Conservation (phyloP, 2,329 filamentous ascomycete genomes). For the Pyricularia pennisetigena region DNA sequence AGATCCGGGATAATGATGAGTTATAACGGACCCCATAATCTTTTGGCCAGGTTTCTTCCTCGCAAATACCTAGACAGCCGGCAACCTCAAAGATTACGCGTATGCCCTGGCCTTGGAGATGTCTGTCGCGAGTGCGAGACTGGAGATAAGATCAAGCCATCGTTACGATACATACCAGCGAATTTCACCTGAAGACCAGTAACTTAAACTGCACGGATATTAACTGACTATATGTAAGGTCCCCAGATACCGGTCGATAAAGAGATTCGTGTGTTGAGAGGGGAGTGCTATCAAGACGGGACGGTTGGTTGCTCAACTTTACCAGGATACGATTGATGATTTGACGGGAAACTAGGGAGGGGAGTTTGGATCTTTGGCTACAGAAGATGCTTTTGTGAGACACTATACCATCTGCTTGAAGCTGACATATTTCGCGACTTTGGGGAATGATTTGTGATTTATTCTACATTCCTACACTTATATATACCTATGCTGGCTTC, state of each 20-base stretch:
- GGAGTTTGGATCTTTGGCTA: neutral
- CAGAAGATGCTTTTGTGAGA: neutral
- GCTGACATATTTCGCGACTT: neutral
- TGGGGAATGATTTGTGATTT: neutral
- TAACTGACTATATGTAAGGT: neutral
- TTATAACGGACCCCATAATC: neutral
- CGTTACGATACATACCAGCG: neutral
- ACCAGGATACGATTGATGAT: neutral
- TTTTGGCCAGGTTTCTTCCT: neutral
- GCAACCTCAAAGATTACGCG: neutral
- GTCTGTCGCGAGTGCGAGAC: neutral
- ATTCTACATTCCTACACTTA: neutral
- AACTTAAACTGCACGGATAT: no score
- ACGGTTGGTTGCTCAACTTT: neutral
- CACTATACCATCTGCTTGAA: neutral
- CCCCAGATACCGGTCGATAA: neutral
- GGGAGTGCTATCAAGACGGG: neutral
- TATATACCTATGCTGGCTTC: neutral
- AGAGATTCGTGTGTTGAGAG: neutral
- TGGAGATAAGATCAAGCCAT: neutral
- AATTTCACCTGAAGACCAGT: no score
- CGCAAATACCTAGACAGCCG: neutral
- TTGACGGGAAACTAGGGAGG: neutral
- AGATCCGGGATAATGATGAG: neutral
- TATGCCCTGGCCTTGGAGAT: neutral